Conservation (phyloP, 176 grass and related monocot genomes). For the Microstegium vimineum region DNA sequence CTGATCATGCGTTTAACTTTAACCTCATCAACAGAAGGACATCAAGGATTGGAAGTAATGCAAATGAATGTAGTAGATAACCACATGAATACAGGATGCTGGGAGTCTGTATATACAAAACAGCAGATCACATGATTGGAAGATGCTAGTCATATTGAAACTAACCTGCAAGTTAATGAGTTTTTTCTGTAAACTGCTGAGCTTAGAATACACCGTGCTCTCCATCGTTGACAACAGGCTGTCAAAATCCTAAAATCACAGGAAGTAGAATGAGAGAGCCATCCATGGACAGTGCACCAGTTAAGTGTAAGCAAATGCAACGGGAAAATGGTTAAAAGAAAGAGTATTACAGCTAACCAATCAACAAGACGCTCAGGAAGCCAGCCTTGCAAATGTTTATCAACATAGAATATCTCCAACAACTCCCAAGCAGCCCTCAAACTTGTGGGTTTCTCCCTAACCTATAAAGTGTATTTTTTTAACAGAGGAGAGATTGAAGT, state of each 20-base stretch:
- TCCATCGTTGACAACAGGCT: slow-evolving; percentile 55
- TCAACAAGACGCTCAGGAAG: slow-evolving; percentile 95
- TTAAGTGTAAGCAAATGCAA: neutral
- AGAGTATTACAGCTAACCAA: slow-evolving; percentile 96
- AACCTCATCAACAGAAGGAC: slow-evolving; percentile 6
- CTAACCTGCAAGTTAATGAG: slow-evolving; percentile 69
- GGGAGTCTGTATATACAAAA: neutral
- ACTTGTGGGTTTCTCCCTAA: slow-evolving; percentile 55
- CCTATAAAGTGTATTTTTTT: slow-evolving; percentile 41
- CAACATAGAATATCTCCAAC: slow-evolving; percentile 98
- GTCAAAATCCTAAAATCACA: slow-evolving; percentile 67
- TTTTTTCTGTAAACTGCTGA: slow-evolving; percentile 70
- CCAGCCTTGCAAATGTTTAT: slow-evolving; percentile 77
- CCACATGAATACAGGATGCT: neutral
- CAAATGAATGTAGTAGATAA: slow-evolving; percentile 20
- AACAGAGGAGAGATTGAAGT: neutral
- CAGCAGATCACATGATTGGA: neutral
- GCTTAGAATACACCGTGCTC: slow-evolving; percentile 48
- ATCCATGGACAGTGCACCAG: neutral
- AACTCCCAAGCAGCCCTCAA: slow-evolving; percentile 89
- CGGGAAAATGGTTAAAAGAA: slow-evolving; percentile 22
- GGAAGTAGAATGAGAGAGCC: slow-evolving; percentile 1
- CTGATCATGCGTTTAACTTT: slow-evolving; percentile 25
- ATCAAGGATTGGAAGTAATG: slow-evolving; percentile 21
- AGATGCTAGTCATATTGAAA: neutral